Evolutionary conservation across 2,329 filamentous ascomycete genomes (phyloP).

Genomic region (Aspergillus sp.): DNA sequence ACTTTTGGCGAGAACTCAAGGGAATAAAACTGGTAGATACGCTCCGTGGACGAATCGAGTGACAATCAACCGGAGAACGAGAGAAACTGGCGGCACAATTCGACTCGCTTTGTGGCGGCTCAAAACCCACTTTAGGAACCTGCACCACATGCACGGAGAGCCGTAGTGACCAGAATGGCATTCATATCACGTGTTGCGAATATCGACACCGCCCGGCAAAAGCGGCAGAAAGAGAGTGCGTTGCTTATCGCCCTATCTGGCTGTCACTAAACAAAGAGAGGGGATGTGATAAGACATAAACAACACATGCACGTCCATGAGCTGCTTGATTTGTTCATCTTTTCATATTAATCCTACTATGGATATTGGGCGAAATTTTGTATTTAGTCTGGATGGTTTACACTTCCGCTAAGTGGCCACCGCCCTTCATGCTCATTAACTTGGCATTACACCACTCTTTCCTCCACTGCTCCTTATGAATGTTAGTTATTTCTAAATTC

Average conservation of each 20-base stretch:
- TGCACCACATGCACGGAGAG: conserved; percentile 9
- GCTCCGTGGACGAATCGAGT: conserved; percentile 2
- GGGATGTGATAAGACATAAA: background rate
- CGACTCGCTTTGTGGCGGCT: conserved; percentile 33
- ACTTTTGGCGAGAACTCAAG: background rate
- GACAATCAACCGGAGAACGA: conserved; percentile 5
- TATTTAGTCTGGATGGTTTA: background rate
- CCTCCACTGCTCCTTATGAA: background rate
- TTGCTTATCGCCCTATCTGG: conserved; percentile 3
- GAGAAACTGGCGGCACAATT: conserved; percentile 20
- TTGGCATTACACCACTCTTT: background rate
- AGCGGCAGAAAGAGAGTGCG: background rate
- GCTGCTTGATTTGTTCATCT: background rate
- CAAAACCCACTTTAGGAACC: conserved; percentile 31
- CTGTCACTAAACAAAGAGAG: background rate
- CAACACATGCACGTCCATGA: background rate
- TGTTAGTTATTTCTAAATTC: background rate
- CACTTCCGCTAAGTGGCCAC: conserved; percentile 18
- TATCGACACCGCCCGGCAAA: conserved; percentile 8
- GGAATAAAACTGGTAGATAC: background rate
- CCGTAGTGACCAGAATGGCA: conserved; percentile 1
- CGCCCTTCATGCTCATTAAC: conserved; percentile 15
- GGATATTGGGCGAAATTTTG: background rate
- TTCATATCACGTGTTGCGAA: conserved; percentile 3
- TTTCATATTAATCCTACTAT: background rate